Evolutionary conservation across 352 stramenopile species (phyloP), one percentile per base, ranked within the genome.

Genomic region (Phytophthora sp.): DNA sequence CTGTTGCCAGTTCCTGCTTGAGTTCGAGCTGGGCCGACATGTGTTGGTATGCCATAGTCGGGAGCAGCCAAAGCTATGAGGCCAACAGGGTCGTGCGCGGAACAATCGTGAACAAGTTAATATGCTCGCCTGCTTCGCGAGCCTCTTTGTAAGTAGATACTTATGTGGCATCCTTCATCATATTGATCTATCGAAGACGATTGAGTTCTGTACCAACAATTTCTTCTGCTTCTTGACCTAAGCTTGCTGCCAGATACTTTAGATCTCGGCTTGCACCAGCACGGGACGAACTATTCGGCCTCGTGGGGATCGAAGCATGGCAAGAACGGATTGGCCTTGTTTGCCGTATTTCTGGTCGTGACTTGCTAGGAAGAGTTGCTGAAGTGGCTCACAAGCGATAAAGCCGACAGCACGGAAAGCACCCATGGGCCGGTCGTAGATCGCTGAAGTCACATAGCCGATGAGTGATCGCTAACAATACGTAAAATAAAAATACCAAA

Each of bases 361-460:
- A 23, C 56, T 71, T 8, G 55, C 41, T 9, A 88, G n/a, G n/a
- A 86, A 83, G 13, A 91, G 63, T 13, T 76, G 75, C 57, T 94
- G 80, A 4, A 94, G 69, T 15, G 65, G 42, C 29, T 91, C 81
- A 54, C 82, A 91, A 20, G 71, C 71, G 58, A 87, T 86, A 49
- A 92, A 94, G 3, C 80, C 86, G 6, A 76, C 66, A 0, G 79
- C 84, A 16, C 84, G 82, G 66, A 86, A 86, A 36, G 78, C 76
- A 1, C 79, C 66, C 62, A 90, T 94, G 5, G 86, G 82, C 46
- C 78, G 77, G 33, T 94, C 86, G 53, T 94, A 93, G n/a, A 94
- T 70, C 11, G 84, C 81, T 6, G 82, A 93, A 12, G 84, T 93
- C 42, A 92, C 72, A 49, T 80, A 91, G 3, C 86, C 86, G 20